These are phyloP conservation scores for Sophora flavescens DNA, from an alignment of 306 rosid species.

Conservation along the genomic window DNA sequence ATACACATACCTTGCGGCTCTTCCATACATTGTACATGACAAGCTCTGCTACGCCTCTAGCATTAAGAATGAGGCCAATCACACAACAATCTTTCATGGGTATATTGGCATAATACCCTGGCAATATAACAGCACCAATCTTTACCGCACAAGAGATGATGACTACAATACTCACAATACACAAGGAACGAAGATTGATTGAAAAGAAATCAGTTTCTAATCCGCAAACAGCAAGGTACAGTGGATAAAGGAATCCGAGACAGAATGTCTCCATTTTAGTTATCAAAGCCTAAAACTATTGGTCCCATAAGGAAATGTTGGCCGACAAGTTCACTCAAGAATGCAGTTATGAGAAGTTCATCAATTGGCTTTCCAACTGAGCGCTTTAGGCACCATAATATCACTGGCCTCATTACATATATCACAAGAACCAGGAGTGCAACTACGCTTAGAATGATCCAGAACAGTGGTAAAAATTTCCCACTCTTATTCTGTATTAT, in stretches of 20 bases:
- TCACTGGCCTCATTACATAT: conserved; percentile 46
- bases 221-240: conserved; percentile 67
- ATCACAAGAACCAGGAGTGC: conserved; percentile 20
- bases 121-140: conserved; percentile 61
- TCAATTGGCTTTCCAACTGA: conserved; percentile 37
- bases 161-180: conserved; percentile 47
- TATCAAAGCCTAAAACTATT: conserved; percentile 59
- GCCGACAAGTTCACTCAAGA: conserved; percentile 58
- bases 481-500: neutral
- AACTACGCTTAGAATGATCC: conserved; percentile 27
- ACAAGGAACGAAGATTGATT: neutral
- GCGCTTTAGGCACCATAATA: conserved; percentile 40
- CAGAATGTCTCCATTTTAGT: conserved; percentile 53
- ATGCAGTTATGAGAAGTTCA: conserved; percentile 39
- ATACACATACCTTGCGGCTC: conserved; percentile 46
- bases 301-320: conserved; percentile 71
- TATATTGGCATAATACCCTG: conserved; percentile 51
- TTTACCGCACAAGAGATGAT: conserved; percentile 43
- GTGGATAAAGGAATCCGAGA: conserved; percentile 59
- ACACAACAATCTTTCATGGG: conserved; percentile 53
- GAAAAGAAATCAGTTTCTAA: conserved; percentile 58
- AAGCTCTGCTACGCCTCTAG: conserved; percentile 70
- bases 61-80: conserved; percentile 68
- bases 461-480: neutral
- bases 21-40: conserved; percentile 56